These are phyloP conservation scores for Fagus sylvatica DNA, from an alignment of 306 rosid genomes.

Conservation along the genomic window DNA sequence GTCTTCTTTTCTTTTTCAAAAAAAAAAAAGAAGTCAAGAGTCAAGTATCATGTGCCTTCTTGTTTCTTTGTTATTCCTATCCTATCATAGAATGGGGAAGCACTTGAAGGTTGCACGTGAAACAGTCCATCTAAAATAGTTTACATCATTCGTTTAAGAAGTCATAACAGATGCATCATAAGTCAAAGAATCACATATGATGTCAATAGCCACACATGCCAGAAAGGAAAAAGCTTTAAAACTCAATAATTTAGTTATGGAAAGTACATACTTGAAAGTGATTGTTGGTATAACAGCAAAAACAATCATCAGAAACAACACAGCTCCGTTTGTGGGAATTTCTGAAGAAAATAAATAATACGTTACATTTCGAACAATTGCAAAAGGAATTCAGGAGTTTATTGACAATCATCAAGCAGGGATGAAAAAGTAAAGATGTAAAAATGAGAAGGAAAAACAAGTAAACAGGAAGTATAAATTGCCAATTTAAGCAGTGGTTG, in stretches of 20 bases:
- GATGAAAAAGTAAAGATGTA: not conserved
- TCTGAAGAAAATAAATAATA: conserved; percentile 44
- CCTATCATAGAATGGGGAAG: not conserved
- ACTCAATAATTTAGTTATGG: conserved; percentile 1
- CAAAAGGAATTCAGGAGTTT: not conserved
- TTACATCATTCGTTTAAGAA: not conserved
- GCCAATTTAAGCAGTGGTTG: not conserved
- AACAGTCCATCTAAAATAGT: conserved; percentile 4
- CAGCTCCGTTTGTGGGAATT: conserved; percentile 46
- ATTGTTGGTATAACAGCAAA: conserved; percentile 83
- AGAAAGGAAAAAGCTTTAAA: conserved; percentile 13
- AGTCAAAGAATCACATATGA: not conserved
- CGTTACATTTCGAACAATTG: conserved; percentile 9
- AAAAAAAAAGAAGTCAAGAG: too few species aligned
- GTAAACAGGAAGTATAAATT: not conserved
- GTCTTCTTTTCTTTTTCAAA: too few species aligned
- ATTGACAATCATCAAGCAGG: not conserved
- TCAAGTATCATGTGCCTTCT: not conserved
- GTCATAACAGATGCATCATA: conserved; percentile 5
- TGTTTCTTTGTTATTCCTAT: conserved; percentile 14
- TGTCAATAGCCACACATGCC: not conserved
- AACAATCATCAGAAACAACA: conserved; percentile 63
- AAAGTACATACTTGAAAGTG: conserved; percentile 62
- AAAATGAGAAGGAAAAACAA: not conserved
- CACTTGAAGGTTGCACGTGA: conserved; percentile 16